Base-by-base conservation (phyloP, 139 green algal species). In the Pleodorina starrii region DNA sequence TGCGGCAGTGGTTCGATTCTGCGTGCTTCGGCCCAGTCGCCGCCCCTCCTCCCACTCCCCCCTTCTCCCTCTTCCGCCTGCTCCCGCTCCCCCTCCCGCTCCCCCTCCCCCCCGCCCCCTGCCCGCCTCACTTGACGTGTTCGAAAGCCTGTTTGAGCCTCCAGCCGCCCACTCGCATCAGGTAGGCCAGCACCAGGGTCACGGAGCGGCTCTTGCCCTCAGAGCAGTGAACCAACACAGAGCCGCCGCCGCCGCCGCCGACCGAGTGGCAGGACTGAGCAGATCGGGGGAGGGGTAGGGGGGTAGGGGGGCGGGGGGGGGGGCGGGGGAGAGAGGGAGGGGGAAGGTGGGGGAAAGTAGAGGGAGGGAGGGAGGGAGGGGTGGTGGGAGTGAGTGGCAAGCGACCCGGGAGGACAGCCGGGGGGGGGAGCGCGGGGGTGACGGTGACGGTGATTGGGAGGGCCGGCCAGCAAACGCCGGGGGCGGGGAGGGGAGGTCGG, bases 221-320 rank as follows among this genome's bases (percentile, higher is more conserved):
- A 87, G 96, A 95, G 92, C 97, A 99, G 94, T 99, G 97, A 75
- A 99, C 95, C 71, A 99, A 90, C 71, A 97, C 94, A 36, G 81
- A 89, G 14, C 92, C 93, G 32, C 91, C 91, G 3, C 44, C 63
- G 36, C 84, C 89, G 14, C 92, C 93, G 32, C 91, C 91, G 3
- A 44, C 63, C n/a, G 78, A 86, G 68, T 88, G 83, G 57, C 40
- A 57, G 40, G 79, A 57, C 79, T 86, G 79, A 32, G n/a, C 5
- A 21, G 32, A 66, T 7, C 29, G 51, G 14, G 51, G 35, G 40
- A 57, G n/a, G 5, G 43, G 43, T 6, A 1, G 17, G 75, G 10
- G 48, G 9, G 75, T 36, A 5, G 1, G 1, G 75, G 1, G 43
- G 4, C 6, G 32, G 46, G 43, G 19, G 32, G 4, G 75, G 29